Base-by-base conservation (phyloP, 495 filamentous ascomycete genomes). In the Trichoderma parareesei region DNA sequence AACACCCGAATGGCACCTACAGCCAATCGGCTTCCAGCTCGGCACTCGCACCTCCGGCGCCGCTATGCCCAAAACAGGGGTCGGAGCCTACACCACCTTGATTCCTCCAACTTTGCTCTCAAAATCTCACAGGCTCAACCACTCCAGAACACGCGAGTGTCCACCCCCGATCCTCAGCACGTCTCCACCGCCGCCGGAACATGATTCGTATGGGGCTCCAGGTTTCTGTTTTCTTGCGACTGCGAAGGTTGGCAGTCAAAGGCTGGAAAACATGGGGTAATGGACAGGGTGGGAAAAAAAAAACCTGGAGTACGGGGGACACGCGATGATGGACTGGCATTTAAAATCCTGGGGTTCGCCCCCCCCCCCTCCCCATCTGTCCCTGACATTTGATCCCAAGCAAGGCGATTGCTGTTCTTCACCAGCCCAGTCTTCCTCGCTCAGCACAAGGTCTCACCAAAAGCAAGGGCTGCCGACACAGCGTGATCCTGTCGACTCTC, bases 201-300 rank as follows among this genome's bases (percentile, higher is more conserved):
- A 57, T 57, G 53, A 57, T 57, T 57, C 53, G 53, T 57, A 57
- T 57, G 53, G 46, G 53, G 33, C 53, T 57, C 53, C 53, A 37
- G 53, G 37, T 57, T 57, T 49, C 14, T 27, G 27, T 27, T 27
- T 2, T 27, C 1, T 27, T 37, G 53, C 20, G 37, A 57, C 53
- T 27, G 37, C 33, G 53, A 37, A 27, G 53, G 27, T 27, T 38
- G 10, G 53, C 53, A 57, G 53, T 38, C 37, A 57, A 57, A 57
- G 10, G 8, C 35, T 57, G 27, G 53, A 11, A 57, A 57, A 57
- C 53, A 57, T 57, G 53, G 53, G 53, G 53, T 57, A 35, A 35
- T 27, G 27, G 27, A 37, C 16, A 37, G 27, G 9, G 20, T 37
- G 33, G 27, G 27, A 27, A 27, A 27, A 18, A 10, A 33, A 57